Evolutionary conservation across 2,329 filamentous ascomycete genomes (phyloP), one percentile per base, ranked within the genome.

Genomic region (Diplodia scrobiculata): DNA sequence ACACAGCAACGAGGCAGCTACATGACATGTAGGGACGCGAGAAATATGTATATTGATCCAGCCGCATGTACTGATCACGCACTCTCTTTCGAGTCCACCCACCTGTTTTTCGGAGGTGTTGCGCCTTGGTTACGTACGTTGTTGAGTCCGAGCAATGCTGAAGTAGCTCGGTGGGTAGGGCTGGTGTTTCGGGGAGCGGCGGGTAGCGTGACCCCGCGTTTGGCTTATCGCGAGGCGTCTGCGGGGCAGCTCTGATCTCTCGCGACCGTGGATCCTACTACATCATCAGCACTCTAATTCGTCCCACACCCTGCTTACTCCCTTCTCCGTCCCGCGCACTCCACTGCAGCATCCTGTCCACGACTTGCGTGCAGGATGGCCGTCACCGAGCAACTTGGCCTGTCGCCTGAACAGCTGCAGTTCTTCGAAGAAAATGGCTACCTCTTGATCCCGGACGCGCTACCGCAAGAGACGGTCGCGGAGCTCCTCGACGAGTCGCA

Each of bases 351-450:
- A 36, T 14, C 13, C 11, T 45, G 10, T 21, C 34, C 47, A 32
- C 38, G 10, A 21, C 36, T 17, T 38, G 54, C 19, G 36, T 21
- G 32, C 25, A 60, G 17, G 1, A 60, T 60, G 55, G 55, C 55
- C 9, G 55, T 48, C 36, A 47, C 55, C 55, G 55, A 60, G 13
- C 25, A 60, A 14, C 32, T 63, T 68, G 89, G 89, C 66, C 89
- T 97, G 67, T 89, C 89, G 17, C 78, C 87, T 51, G 82, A 85
- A 36, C 92, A 97, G 75, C 80, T 95, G 54, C 76, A 84, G 58
- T 82, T 84, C 73, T 98, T 96, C 83, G 77, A 89, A 71, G 82
- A 86, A 60, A 91, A 98, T 80, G 95, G 95, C 79, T 98, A 96
- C 80, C 89, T 98, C 68, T 85, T 98, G 72, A 85, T 99, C 72